Conservation (phyloP, 2,329 filamentous ascomycete species). For the Stylonectria norvegica region DNA sequence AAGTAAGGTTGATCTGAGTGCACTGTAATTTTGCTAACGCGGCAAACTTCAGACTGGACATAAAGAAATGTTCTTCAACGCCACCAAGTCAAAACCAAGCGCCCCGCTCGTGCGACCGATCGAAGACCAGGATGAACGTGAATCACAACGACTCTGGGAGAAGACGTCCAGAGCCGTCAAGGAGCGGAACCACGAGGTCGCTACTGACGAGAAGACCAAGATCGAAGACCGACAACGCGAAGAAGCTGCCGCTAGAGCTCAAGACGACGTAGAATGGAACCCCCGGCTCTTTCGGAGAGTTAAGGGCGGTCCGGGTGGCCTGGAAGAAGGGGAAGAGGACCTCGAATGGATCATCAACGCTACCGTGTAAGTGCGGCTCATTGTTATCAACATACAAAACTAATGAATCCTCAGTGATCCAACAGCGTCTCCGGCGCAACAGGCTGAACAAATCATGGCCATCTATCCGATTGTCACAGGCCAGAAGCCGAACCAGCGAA, state of each 20-base stretch:
- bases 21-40: conserved; percentile 1
- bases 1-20: conserved; percentile 28
- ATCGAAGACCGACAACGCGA: conserved; percentile 91
- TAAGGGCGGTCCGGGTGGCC: conserved; percentile 63
- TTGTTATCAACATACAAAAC: not conserved
- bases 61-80: conserved; percentile 87
- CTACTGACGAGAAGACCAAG: conserved; percentile 93
- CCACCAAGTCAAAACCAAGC: conserved; percentile 71
- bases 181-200: conserved; percentile 78
- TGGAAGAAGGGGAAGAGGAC: conserved; percentile 80
- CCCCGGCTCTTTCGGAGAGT: conserved; percentile 81
- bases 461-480: conserved; percentile 83
- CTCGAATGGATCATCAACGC: conserved; percentile 95
- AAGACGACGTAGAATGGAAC: conserved; percentile 81
- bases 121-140: conserved; percentile 81
- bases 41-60: conserved; percentile 79
- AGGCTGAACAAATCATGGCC: conserved; percentile 77
- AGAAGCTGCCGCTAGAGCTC: conserved; percentile 75
- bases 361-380: conserved; percentile 59
- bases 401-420: conserved; percentile 28
- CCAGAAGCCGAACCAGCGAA: conserved; percentile 57
- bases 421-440: conserved; percentile 59
- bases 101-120: conserved; percentile 71
- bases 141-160: conserved; percentile 86
- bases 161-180: conserved; percentile 79